Evolutionary conservation across 305 asterid species (phyloP).

Genomic region (Plantago coronopus): DNA sequence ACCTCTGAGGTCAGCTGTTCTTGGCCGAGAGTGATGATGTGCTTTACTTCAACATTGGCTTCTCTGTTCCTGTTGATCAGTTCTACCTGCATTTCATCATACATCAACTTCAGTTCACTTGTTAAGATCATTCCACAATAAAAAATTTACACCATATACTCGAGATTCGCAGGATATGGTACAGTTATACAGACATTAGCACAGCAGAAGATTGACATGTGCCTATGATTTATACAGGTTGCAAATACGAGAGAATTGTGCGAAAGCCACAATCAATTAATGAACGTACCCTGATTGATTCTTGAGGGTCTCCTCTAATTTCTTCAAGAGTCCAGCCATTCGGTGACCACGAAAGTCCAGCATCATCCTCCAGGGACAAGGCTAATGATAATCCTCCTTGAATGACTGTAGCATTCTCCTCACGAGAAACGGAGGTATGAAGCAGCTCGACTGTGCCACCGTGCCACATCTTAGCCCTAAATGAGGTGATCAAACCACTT

Average conservation of each 20-base stretch:
- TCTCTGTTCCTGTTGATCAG: constrained; percentile 35
- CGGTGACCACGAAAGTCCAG: constrained; percentile 46
- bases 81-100: constrained; percentile 27
- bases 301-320: constrained; percentile 52
- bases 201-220: no score
- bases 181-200: background rate
- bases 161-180: background rate
- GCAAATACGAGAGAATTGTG: no score
- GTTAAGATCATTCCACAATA: no score
- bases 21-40: constrained; percentile 41
- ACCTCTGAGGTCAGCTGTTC: constrained; percentile 51
- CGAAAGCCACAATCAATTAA: background rate
- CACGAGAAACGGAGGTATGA: constrained; percentile 54
- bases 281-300: constrained; percentile 37
- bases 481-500: constrained; percentile 72
- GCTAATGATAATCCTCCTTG: constrained; percentile 68
- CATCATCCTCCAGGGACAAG: constrained; percentile 28
- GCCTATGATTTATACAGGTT: no score
- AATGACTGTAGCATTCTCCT: constrained; percentile 31
- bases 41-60: constrained; percentile 37
- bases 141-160: background rate
- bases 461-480: constrained; percentile 79
- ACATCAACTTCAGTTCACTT: background rate
- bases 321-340: constrained; percentile 42
- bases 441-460: constrained; percentile 62